These are phyloP conservation scores for Metschnikowia orientalis DNA, from an alignment of 805 yeast species.

Conservation along the genomic window DNA sequence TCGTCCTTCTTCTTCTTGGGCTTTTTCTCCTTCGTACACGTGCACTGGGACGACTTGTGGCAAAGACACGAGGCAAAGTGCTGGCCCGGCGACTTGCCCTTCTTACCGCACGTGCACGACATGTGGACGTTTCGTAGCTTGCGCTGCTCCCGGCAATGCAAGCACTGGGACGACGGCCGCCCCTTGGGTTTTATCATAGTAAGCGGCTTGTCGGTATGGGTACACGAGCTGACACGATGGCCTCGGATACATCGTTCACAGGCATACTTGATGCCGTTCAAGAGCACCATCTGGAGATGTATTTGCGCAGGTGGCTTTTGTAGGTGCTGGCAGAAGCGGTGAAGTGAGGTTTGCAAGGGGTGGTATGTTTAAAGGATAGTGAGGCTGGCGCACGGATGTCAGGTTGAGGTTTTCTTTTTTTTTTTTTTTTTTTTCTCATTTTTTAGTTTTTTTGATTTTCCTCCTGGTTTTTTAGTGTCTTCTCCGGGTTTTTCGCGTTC, in stretches of 20 bases:
- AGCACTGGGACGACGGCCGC: slow-evolving; percentile 89
- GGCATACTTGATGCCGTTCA: slow-evolving; percentile 92
- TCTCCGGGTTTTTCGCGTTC: background rate
- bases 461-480: background rate
- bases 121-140: slow-evolving; percentile 63
- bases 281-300: slow-evolving; percentile 93
- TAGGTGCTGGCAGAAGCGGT: too few relatives aligned
- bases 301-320: background rate
- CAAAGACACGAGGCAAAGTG: slow-evolving; percentile 38
- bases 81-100: slow-evolving; percentile 37
- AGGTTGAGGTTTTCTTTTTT: background rate
- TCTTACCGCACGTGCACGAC: slow-evolving; percentile 65
- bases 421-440: too few relatives aligned
- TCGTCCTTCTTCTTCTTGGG: slow-evolving; percentile 12
- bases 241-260: slow-evolving; percentile 96
- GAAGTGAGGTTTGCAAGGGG: too few relatives aligned
- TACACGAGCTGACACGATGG: slow-evolving; percentile 91
- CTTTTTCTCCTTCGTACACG: slow-evolving; percentile 29
- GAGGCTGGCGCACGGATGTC: background rate
- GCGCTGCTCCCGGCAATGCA: slow-evolving; percentile 75
- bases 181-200: slow-evolving; percentile 96
- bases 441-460: background rate
- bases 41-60: slow-evolving; percentile 37
- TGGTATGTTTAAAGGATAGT: too few relatives aligned
- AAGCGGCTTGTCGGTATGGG: slow-evolving; percentile 85